phyloP scores from a whole-genome alignment of 306 rosid species.

The Dryas octopetala region DNA sequence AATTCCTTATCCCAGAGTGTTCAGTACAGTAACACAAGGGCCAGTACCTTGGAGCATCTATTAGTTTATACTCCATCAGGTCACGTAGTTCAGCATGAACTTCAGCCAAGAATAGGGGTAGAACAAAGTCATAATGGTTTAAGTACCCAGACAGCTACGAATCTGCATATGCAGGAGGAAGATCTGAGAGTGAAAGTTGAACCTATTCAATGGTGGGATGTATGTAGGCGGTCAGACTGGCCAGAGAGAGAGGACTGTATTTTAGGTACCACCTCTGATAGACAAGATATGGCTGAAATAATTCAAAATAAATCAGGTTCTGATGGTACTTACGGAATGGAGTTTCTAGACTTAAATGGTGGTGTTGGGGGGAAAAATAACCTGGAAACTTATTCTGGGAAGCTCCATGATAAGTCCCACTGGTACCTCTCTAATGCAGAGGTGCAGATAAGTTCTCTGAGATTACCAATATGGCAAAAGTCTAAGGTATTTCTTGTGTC shows the following conservation, averaged over 20 bases:
- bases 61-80: conserved; percentile 88
- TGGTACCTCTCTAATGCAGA: conserved; percentile 81
- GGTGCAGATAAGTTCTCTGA: conserved; percentile 72
- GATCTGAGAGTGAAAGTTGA: conserved; percentile 86
- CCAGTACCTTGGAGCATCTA: conserved; percentile 69
- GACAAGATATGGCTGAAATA: conserved; percentile 43
- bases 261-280: conserved; percentile 38
- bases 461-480: conserved; percentile 76
- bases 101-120: conserved; percentile 63
- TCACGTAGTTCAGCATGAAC: conserved; percentile 87
- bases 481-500: conserved; percentile 57
- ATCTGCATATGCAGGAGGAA: conserved; percentile 62
- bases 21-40: conserved; percentile 46
- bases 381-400: conserved; percentile 31
- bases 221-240: conserved; percentile 84
- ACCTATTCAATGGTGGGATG: conserved; percentile 96
- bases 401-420: conserved; percentile 56
- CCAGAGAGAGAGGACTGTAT: conserved; percentile 66
- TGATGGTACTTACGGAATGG: conserved; percentile 37
- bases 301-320: conserved; percentile 46
- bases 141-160: conserved; percentile 48
- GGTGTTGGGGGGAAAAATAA: conserved; percentile 33
- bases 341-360: conserved; percentile 35
- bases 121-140: conserved; percentile 49
- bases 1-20: conserved; percentile 57